Conservation (phyloP, 805 yeast species). For the Blastobotrys attinorum region DNA sequence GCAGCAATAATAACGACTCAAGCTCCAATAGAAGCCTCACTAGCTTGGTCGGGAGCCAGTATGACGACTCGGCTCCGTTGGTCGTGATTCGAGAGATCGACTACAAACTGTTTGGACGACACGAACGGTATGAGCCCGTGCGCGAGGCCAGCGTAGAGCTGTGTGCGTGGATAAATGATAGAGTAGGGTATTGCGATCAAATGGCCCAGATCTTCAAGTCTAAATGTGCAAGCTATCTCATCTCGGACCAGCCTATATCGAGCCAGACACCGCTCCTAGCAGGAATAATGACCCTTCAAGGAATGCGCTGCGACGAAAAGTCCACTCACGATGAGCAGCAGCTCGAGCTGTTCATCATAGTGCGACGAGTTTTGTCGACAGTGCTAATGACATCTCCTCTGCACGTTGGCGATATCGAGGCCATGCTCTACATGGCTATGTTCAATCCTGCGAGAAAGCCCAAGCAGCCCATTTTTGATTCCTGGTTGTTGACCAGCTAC, state of each 20-base stretch:
- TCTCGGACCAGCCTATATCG: constrained; percentile 9
- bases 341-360: constrained; percentile 39
- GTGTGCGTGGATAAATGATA: constrained; percentile 37
- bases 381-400: constrained; percentile 45
- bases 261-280: constrained; percentile 7
- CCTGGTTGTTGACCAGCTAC: constrained; percentile 44
- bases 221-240: constrained; percentile 51
- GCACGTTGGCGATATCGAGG: constrained; percentile 54
- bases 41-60: constrained; percentile 2
- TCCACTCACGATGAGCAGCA: constrained; percentile 43
- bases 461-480: constrained; percentile 43
- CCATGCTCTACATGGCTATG: constrained; percentile 45
- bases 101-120: constrained; percentile 16
- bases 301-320: constrained; percentile 42
- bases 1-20: background rate
- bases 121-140: constrained; percentile 27
- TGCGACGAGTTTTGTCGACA: constrained; percentile 41
- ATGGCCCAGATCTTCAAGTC: constrained; percentile 42
- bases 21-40: background rate
- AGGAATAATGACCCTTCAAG: constrained; percentile 13
- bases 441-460: constrained; percentile 50
- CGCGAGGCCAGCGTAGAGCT: constrained; percentile 37
- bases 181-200: constrained; percentile 37
- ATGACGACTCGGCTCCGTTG: constrained; percentile 35
- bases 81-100: constrained; percentile 14